These are phyloP conservation scores for Penicillium sp. DNA, from an alignment of 2,329 filamentous ascomycete genomes.

Conservation along the genomic window DNA sequence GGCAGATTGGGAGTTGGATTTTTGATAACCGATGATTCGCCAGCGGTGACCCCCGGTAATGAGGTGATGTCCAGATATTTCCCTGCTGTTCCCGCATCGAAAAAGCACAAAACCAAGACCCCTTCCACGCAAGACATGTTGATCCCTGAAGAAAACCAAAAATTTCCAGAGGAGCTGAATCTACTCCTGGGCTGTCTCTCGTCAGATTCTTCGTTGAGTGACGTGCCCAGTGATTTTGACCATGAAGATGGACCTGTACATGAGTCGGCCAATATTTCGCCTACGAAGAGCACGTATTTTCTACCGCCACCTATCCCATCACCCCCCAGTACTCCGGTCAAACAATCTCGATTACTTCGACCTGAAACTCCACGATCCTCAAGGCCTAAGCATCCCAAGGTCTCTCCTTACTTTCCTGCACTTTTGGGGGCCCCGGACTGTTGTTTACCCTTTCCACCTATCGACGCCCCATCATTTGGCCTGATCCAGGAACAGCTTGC, in stretches of 20 bases:
- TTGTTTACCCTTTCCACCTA: conserved; percentile 59
- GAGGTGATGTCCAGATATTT: conserved; percentile 39
- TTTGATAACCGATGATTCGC: conserved; percentile 39
- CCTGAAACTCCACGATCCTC: conserved; percentile 10
- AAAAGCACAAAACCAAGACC: not conserved
- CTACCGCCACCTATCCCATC: not conserved
- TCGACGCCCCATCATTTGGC: conserved; percentile 62
- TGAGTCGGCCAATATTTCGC: not conserved
- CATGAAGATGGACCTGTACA: conserved; percentile 2
- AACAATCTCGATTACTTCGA: not conserved
- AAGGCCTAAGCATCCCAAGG: conserved; percentile 25
- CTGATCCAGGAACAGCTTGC: conserved; percentile 78
- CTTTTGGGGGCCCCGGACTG: conserved; percentile 36
- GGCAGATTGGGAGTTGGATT: conserved; percentile 28
- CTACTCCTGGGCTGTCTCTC: conserved; percentile 21
- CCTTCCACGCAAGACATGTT: not conserved
- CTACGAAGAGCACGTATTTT: not conserved
- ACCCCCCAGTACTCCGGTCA: conserved; percentile 3
- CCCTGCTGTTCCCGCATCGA: not conserved
- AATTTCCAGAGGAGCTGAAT: conserved; percentile 13
- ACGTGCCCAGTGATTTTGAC: conserved; percentile 31
- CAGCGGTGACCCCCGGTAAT: conserved; percentile 34
- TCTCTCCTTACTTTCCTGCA: conserved; percentile 43
- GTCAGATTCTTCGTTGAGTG: conserved; percentile 35
- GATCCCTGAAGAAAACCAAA: conserved; percentile 13